Base-by-base conservation (phyloP, 2,329 filamentous ascomycete genomes). In the Nakataea oryzae region DNA sequence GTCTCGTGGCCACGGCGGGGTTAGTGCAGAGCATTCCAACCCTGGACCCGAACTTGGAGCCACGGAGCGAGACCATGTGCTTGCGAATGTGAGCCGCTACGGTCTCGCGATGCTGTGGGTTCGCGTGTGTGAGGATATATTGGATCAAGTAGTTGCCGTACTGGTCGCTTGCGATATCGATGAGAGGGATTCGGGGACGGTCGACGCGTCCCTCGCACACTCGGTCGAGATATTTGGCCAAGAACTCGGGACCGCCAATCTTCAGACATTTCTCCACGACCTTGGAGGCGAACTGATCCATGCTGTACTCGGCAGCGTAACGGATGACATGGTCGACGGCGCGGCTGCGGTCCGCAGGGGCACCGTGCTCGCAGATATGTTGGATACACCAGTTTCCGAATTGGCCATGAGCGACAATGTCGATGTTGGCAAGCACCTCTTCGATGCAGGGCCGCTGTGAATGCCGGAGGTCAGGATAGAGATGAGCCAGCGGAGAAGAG, bases 331-430 rank as follows among this genome's bases (percentile, higher is more conserved):
- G 93, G 68, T 99, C 93, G 70, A 97, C 88, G 57, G 96, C 95
- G 67, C 93, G 89, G 75, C 89, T 93, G 69, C 93, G 93, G 75
- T 99, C 96, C 54, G 88, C 87, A 34, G 93, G 89, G 63, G 89
- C 89, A 60, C 96, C 93, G 72, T 99, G 95, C 75, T 99, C 95
- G 75, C 95, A 99, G 69, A 99, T 92, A 76, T 99, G 95, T 77
- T 99, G 95, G 70, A 99, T 97, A 78, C 95, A 99, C 95, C 95
- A 99, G 74, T 99, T 99, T 62, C 95, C 95, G 72, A 99, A 99
- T 73, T 99, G 95, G 29, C 95, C 95, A 73, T 97, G 93, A 63
- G 95, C 90, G 70, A 99, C 92, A 65, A 96, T 90, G 75, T 99
- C 92, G 69, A 99, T 96, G 73, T 95, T 97, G 64, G 85, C 85